phyloP scores from a whole-genome alignment of 2,329 filamentous ascomycete species.

The Phaeosphaeriaceae sp. region DNA sequence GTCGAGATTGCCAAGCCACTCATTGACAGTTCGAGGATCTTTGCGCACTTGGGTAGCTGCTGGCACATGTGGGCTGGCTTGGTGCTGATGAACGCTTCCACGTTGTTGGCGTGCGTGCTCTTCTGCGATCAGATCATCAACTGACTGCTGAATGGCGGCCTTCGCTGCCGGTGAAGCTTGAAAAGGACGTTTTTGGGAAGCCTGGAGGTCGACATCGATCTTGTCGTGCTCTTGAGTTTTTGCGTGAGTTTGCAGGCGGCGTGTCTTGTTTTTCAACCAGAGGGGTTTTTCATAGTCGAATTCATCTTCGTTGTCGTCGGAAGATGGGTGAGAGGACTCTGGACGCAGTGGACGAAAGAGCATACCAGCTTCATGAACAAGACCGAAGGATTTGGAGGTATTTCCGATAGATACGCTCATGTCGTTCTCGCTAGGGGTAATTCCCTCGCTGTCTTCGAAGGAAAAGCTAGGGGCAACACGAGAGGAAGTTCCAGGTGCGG shows the following conservation, averaged over 20 bases:
- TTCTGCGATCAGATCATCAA: conserved; percentile 21
- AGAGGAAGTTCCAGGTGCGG: conserved; percentile 4
- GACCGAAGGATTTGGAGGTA: conserved; percentile 44
- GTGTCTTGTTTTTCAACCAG: not conserved
- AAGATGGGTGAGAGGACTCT: not conserved
- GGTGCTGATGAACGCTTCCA: conserved; percentile 17
- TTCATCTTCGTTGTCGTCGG: not conserved
- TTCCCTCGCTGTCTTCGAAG: conserved; percentile 26
- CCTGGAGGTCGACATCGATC: conserved; percentile 1
- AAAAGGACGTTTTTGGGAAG: not conserved
- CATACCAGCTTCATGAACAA: conserved; percentile 43
- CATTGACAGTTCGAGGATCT: conserved; percentile 17
- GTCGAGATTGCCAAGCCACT: conserved; percentile 27
- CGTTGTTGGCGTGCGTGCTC: conserved; percentile 25
- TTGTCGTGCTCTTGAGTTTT: conserved; percentile 1
- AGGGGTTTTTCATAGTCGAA: not conserved
- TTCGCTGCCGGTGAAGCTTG: conserved; percentile 4
- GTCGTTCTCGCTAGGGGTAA: conserved; percentile 27
- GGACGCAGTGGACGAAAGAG: conserved; percentile 5
- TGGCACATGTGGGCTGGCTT: conserved; percentile 3
- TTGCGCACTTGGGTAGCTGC: conserved; percentile 10
- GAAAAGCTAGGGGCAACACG: conserved; percentile 19
- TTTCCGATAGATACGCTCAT: conserved; percentile 29
- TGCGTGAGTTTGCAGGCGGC: conserved; percentile 2
- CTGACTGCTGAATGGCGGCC: conserved; percentile 12